phyloP scores from a whole-genome alignment of 208 protist species.

The Leishmania major region DNA sequence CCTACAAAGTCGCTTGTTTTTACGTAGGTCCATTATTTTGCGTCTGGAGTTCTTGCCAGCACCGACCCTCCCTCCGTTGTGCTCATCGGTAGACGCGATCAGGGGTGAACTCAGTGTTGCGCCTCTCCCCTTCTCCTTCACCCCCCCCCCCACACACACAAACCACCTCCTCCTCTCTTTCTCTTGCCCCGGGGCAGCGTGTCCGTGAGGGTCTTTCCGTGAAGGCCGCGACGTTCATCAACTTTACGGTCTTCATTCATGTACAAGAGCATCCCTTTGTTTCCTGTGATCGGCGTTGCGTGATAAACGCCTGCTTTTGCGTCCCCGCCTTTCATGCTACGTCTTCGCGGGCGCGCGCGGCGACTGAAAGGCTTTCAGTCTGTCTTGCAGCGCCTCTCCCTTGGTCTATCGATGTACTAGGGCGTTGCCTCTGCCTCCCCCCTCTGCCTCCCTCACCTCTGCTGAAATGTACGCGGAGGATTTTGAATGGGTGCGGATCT shows the following conservation, averaged over 20 bases:
- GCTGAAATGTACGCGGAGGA: neutral
- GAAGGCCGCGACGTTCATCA: neutral
- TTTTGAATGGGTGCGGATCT: neutral
- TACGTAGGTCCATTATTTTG: neutral
- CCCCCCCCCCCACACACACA: no score
- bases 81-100: neutral
- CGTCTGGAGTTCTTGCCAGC: no score
- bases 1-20: slow-evolving; percentile 13
- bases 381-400: neutral
- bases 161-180: no score
- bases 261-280: slow-evolving; percentile 2
- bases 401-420: neutral
- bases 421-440: neutral
- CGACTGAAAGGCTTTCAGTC: neutral
- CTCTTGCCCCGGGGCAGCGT: neutral
- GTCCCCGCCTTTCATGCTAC: neutral
- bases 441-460: neutral
- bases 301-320: neutral
- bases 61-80: neutral
- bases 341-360: neutral
- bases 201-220: neutral
- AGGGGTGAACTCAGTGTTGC: neutral
- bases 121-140: neutral
- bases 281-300: neutral
- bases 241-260: neutral